Percentiles rank a stretch among this genome's conserved stretches.
These are phyloP conservation scores for Pisolithus microcarpus DNA, from an alignment of 768 basidiomycete species.

Conservation along the genomic window DNA sequence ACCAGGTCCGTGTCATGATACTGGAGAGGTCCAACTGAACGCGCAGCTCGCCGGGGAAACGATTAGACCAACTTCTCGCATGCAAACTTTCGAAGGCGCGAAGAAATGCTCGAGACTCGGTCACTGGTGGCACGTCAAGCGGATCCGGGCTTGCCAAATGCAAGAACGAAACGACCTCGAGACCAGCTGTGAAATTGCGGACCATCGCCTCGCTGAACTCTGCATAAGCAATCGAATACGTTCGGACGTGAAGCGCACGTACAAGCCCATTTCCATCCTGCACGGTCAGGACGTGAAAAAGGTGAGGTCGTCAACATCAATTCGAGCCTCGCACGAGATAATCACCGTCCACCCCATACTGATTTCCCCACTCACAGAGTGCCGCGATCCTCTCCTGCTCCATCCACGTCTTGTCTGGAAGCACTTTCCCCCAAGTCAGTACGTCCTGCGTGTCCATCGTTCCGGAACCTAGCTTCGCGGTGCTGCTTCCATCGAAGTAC, in stretches of 20 bases:
- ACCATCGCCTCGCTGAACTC: too few relatives aligned
- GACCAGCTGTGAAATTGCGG: background rate
- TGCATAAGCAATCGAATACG: too few relatives aligned
- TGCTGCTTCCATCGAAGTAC: background rate
- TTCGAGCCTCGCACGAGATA: background rate
- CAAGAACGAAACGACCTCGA: background rate
- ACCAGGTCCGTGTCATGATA: too few relatives aligned
- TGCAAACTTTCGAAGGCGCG: background rate
- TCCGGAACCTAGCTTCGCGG: background rate
- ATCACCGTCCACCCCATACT: background rate
- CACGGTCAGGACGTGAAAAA: background rate
- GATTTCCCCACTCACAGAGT: background rate
- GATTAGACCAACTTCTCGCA: too few relatives aligned
- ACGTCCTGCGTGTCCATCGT: background rate
- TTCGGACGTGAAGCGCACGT: too few relatives aligned
- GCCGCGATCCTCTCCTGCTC: background rate
- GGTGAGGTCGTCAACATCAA: background rate
- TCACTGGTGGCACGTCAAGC: background rate
- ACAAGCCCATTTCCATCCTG: background rate
- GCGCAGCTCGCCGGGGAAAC: too few relatives aligned
- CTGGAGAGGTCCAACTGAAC: too few relatives aligned
- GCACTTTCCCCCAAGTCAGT: background rate
- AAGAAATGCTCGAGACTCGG: background rate
- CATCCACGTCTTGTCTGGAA: background rate
- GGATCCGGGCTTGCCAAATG: background rate